These are phyloP conservation scores for Aspergillus sp. DNA, from an alignment of 2,329 filamentous ascomycete genomes.

Conservation along the genomic window DNA sequence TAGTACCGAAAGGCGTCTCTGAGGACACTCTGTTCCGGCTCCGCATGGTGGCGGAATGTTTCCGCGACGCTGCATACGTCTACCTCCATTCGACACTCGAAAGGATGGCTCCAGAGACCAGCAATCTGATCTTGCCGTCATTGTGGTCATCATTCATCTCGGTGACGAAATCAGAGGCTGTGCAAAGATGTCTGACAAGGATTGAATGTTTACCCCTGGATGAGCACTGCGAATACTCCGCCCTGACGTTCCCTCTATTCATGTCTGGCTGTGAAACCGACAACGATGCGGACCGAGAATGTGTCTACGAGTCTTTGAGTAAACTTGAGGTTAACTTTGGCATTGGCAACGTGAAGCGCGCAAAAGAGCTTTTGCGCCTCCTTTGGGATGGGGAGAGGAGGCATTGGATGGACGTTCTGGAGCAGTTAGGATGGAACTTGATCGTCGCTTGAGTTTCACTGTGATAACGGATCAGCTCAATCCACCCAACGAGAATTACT, in stretches of 20 bases:
- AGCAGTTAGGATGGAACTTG: slow-evolving; percentile 32
- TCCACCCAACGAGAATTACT: no score
- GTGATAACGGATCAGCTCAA: no score
- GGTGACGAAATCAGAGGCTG: slow-evolving; percentile 25
- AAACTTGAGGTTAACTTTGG: slow-evolving; percentile 35
- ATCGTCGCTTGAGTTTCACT: slow-evolving; percentile 31
- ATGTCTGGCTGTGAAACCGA: slow-evolving; percentile 35
- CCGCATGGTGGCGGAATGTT: slow-evolving; percentile 36
- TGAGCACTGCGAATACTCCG: slow-evolving; percentile 36
- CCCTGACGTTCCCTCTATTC: slow-evolving; percentile 38
- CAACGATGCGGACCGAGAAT: slow-evolving; percentile 17
- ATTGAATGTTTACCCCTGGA: slow-evolving; percentile 29
- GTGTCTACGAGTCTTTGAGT: slow-evolving; percentile 26
- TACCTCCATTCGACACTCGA: slow-evolving; percentile 38
- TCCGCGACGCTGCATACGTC: slow-evolving; percentile 36
- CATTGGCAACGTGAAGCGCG: slow-evolving; percentile 35
- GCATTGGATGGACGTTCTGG: slow-evolving; percentile 34
- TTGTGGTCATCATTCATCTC: slow-evolving; percentile 21
- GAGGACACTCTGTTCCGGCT: slow-evolving; percentile 28
- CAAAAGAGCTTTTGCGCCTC: slow-evolving; percentile 28
- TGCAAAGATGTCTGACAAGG: slow-evolving; percentile 26
- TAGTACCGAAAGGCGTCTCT: slow-evolving; percentile 31
- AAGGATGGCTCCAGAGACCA: slow-evolving; percentile 18
- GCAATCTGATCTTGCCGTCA: background rate
- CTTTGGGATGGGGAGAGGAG: slow-evolving; percentile 24